Base-by-base conservation (phyloP, 257 asterid species). In the Solanum sejunctum region DNA sequence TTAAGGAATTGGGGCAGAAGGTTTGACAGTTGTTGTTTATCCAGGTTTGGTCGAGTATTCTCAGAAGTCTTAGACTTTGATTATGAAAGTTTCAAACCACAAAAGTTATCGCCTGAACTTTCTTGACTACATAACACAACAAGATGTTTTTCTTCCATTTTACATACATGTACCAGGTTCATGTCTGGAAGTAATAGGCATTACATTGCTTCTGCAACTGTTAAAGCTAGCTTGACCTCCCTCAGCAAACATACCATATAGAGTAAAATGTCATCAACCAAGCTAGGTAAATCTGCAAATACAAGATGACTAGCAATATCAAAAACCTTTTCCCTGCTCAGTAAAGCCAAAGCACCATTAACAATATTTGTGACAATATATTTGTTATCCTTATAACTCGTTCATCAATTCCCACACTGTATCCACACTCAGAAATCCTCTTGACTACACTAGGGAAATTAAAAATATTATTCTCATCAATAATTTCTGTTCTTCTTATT, bases 171-270 rank as follows among this genome's bases (percentile, higher is more conserved):
- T 36, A 4, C 39, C 0, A 36, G 39, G 39, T 36, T 36, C 6
- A 36, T 3, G 6, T 36, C 6, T 0, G 39, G 6, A 36, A 36
- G 39, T 3, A 3, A 36, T 6, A 36, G 39, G 39, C 39, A 36
- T 4, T 4, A 36, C 39, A 36, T 36, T 36, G 0, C 39, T 36
- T 4, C 39, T 36, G 39, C 39, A 36, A 36, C 39, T 36, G 6
- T 36, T 36, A 36, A 36, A 36, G 39, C 39, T 36, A 1, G 39
- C 39, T 36, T 36, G 39, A 36, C 5, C 6, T 36, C 39, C 39
- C 6, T 36, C 83, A 96, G 89, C 51, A 93, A 93, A 55, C 88
- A 89, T 79, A 96, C 81, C 98, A 94, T 96, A 92, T 96, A 98
- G 39, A 92, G 85, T 64, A 96, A 83, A 1, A 93, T 92, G 87